phyloP scores from a whole-genome alignment of 768 basidiomycete genomes.

The Boletus bicolor region DNA sequence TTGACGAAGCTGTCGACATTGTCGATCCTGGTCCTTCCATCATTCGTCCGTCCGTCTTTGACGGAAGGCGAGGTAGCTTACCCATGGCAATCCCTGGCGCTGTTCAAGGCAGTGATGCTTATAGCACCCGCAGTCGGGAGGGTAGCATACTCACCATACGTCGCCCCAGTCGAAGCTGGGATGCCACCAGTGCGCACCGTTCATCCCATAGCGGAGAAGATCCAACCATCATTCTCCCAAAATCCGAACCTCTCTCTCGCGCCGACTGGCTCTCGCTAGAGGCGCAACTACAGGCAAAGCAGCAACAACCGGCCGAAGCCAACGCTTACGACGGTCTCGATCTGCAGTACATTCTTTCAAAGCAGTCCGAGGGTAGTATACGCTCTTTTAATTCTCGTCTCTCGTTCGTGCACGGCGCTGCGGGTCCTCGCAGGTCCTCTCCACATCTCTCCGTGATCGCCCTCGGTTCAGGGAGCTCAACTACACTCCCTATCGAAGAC shows the following conservation, averaged over 20 bases:
- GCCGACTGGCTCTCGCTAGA: slow-evolving; percentile 56
- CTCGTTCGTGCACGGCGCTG: slow-evolving; percentile 15
- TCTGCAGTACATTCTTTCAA: slow-evolving; percentile 39
- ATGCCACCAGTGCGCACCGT: slow-evolving; percentile 37
- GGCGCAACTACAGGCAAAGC: slow-evolving; percentile 34
- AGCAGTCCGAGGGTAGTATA: slow-evolving; percentile 32
- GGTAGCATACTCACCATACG: slow-evolving; percentile 57
- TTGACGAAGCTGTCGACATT: slow-evolving; percentile 31
- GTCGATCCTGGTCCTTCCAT: slow-evolving; percentile 26
- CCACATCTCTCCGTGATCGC: slow-evolving; percentile 23
- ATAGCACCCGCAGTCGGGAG: slow-evolving; percentile 47
- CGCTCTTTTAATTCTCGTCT: slow-evolving; percentile 29
- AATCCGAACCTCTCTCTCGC: slow-evolving; percentile 39
- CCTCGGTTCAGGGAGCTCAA: slow-evolving; percentile 32
- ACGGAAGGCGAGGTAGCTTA: slow-evolving; percentile 49
- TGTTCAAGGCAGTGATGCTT: slow-evolving; percentile 16
- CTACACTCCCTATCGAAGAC: slow-evolving; percentile 38
- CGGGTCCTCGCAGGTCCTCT: slow-evolving; percentile 17
- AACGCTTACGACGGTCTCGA: slow-evolving; percentile 41
- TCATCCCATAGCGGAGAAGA: slow-evolving; percentile 21
- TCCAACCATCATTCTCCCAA: slow-evolving; percentile 38
- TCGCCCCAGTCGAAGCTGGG: slow-evolving; percentile 58
- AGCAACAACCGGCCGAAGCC: slow-evolving; percentile 7
- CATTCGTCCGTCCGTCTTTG: slow-evolving; percentile 16
- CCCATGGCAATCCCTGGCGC: slow-evolving; percentile 59